A percentile compares a stretch with the other conserved stretches of the same genome.
These are phyloP conservation scores for Paracorniculantispora psalliotae DNA, from an alignment of 2,329 filamentous ascomycete genomes.

Conservation along the genomic window DNA sequence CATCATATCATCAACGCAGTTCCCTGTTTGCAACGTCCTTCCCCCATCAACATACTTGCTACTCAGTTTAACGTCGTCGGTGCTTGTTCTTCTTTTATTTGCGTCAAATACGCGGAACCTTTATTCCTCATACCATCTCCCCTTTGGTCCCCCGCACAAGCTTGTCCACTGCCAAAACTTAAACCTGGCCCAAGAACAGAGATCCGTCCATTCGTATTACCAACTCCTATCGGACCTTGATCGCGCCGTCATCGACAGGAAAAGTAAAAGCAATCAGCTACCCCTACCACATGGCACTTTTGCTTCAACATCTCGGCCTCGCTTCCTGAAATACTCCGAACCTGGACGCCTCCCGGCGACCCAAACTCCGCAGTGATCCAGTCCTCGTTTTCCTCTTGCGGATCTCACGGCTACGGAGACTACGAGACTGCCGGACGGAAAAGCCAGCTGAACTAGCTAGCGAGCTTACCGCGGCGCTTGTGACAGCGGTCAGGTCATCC, in stretches of 20 bases:
- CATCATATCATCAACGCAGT: background rate
- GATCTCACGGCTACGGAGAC: constrained; percentile 8
- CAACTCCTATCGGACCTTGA: background rate
- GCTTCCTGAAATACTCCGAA: background rate
- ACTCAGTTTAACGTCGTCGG: background rate
- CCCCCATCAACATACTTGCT: background rate
- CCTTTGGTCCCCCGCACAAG: background rate
- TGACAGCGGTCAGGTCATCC: background rate
- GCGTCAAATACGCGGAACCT: background rate
- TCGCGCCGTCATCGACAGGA: background rate
- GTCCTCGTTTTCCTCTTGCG: constrained; percentile 1
- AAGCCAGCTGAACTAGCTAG: background rate
- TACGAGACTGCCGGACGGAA: constrained; percentile 3
- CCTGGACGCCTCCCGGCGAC: background rate
- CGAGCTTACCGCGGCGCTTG: background rate
- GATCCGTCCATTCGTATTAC: background rate
- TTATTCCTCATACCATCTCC: background rate
- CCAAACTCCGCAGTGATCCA: background rate
- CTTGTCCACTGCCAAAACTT: background rate
- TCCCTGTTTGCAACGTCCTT: constrained; percentile 5
- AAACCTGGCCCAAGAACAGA: background rate
- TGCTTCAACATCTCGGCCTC: background rate
- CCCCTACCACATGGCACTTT: background rate
- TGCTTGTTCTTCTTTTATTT: background rate
- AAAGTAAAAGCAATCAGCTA: background rate